phyloP scores from a whole-genome alignment of 2,329 filamentous ascomycete species.

The Leptosphaerulina australis region DNA sequence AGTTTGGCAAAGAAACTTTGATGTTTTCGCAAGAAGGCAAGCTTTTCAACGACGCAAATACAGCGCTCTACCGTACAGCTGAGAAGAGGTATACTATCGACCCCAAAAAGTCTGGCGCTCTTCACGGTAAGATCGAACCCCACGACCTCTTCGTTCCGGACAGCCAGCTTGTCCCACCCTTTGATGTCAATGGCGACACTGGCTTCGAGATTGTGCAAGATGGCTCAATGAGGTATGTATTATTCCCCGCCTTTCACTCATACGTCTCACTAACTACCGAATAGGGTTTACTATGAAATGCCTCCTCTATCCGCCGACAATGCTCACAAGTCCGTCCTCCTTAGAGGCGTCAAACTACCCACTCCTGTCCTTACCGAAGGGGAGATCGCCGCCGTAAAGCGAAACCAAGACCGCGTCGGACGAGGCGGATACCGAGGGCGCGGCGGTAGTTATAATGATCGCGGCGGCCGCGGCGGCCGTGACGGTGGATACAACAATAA shows the following conservation, averaged over 20 bases:
- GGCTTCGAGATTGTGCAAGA: constrained; percentile 54
- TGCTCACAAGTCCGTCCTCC: constrained; percentile 90
- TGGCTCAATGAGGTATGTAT: constrained; percentile 77
- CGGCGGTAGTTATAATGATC: constrained; percentile 45
- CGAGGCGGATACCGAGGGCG: constrained; percentile 60
- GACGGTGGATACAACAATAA: constrained; percentile 31
- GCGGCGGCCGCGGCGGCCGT: constrained; percentile 31
- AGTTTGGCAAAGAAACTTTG: constrained; percentile 78
- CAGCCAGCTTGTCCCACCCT: constrained; percentile 76
- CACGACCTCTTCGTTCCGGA: constrained; percentile 85
- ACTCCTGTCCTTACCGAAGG: constrained; percentile 70
- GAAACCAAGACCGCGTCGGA: constrained; percentile 72
- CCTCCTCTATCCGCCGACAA: constrained; percentile 66
- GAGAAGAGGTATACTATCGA: constrained; percentile 70
- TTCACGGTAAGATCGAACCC: constrained; percentile 81
- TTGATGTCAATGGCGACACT: constrained; percentile 62
- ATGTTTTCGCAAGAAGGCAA: constrained; percentile 83
- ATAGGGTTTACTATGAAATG: constrained; percentile 83
- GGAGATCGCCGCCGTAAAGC: constrained; percentile 70
- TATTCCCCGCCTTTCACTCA: background rate
- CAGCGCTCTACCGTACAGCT: constrained; percentile 88
- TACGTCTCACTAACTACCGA: constrained; percentile 39
- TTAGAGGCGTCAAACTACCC: constrained; percentile 79
- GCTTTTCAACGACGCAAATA: constrained; percentile 83
- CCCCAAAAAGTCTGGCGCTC: constrained; percentile 73